Conservation (phyloP, 495 filamentous ascomycete genomes). For the Penicillium tannophilum region DNA sequence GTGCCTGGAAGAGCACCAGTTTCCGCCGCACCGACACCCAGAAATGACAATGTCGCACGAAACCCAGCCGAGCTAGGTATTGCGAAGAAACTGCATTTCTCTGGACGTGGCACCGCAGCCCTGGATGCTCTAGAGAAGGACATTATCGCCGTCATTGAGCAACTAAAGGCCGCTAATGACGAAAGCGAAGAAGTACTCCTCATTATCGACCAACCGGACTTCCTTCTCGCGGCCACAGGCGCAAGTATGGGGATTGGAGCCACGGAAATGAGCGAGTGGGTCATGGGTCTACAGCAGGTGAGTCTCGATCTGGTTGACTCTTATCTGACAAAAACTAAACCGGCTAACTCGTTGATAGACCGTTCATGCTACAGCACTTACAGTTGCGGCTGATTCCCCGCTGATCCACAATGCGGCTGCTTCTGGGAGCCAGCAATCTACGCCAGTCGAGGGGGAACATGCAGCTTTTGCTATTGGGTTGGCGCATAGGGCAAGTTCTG, state of each 20-base stretch:
- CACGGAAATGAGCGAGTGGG: conserved; percentile 49
- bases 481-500: conserved; percentile 71
- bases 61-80: conserved; percentile 27
- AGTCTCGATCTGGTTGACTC: conserved; percentile 10
- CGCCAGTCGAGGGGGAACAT: conserved; percentile 66
- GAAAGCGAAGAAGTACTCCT: conserved; percentile 41
- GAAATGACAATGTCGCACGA: conserved; percentile 8
- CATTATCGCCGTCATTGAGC: conserved; percentile 37
- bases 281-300: conserved; percentile 50
- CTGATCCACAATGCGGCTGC: conserved; percentile 57
- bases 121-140: conserved; percentile 43
- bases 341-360: conserved; percentile 28
- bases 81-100: conserved; percentile 39
- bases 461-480: conserved; percentile 66
- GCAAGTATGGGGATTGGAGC: conserved; percentile 41
- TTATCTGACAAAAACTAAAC: neutral
- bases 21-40: conserved; percentile 6
- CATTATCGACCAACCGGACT: conserved; percentile 54
- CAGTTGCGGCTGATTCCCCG: conserved; percentile 69
- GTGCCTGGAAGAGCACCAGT: conserved; percentile 32
- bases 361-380: conserved; percentile 64
- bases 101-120: conserved; percentile 36
- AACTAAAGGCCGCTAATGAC: conserved; percentile 25
- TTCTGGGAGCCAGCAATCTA: conserved; percentile 40
- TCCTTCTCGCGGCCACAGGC: conserved; percentile 51